Percentiles rank a stretch among this genome's conserved stretches.
Conservation (phyloP, 2,329 filamentous ascomycete genomes). For the Stachybotrys echinatus region DNA sequence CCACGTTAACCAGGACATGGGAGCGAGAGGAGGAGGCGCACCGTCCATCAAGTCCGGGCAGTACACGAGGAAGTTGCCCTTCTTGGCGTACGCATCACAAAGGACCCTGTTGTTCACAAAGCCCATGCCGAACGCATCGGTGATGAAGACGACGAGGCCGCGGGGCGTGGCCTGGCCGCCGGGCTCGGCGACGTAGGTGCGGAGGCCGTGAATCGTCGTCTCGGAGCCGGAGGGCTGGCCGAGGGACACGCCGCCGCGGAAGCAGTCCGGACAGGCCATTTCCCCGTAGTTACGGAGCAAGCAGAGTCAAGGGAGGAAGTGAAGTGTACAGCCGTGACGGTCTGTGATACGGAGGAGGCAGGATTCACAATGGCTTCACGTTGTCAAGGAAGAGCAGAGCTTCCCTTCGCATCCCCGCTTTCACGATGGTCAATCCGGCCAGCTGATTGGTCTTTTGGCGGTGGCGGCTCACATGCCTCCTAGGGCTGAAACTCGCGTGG, state of each 20-base stretch:
- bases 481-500: too few relatives aligned
- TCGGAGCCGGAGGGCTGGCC: slow-evolving; percentile 38
- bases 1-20: neutral
- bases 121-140: slow-evolving; percentile 51
- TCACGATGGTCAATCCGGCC: too few relatives aligned
- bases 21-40: slow-evolving; percentile 7
- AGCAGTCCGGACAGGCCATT: slow-evolving; percentile 38
- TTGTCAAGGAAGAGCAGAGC: too few relatives aligned
- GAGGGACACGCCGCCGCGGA: slow-evolving; percentile 38
- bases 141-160: slow-evolving; percentile 47
- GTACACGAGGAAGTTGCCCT: slow-evolving; percentile 43
- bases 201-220: slow-evolving; percentile 40
- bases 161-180: slow-evolving; percentile 22
- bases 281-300: neutral
- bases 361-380: too few relatives aligned
- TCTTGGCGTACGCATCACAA: slow-evolving; percentile 48
- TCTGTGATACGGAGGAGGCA: too few relatives aligned
- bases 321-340: too few relatives aligned
- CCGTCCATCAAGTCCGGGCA: slow-evolving; percentile 51
- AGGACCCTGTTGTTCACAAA: slow-evolving; percentile 48
- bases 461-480: too few relatives aligned
- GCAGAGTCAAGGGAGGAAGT: too few relatives aligned
- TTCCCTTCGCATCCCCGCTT: too few relatives aligned
- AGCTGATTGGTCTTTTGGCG: too few relatives aligned
- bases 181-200: slow-evolving; percentile 40